Evolutionary conservation across 495 filamentous ascomycete species (phyloP).

Genomic region (Aspergillus olivimuriae): DNA sequence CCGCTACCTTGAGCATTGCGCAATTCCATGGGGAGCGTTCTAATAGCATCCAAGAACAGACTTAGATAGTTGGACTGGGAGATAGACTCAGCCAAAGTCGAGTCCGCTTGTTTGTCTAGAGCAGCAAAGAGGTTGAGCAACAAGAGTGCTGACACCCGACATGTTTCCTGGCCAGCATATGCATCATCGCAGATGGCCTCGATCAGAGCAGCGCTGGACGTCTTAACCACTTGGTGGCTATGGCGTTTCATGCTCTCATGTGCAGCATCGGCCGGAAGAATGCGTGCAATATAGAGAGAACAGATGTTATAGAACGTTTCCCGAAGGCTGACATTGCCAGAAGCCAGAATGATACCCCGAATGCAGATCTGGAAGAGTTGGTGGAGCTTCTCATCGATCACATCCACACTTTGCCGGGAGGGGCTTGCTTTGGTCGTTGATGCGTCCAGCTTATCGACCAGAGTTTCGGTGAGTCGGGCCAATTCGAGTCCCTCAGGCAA

Average conservation of each 20-base stretch:
- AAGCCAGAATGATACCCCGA: constrained; percentile 64
- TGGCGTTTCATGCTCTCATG: constrained; percentile 46
- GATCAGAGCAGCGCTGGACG: constrained; percentile 69
- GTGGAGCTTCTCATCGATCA: constrained; percentile 82
- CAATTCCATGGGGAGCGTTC: constrained; percentile 62
- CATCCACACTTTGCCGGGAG: constrained; percentile 53
- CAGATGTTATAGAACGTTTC: constrained; percentile 83
- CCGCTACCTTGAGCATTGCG: constrained; percentile 42
- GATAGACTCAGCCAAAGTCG: constrained; percentile 70
- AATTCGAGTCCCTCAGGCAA: constrained; percentile 63
- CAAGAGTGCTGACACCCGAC: constrained; percentile 76
- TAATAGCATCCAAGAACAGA: constrained; percentile 78
- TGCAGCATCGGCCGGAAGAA: constrained; percentile 44
- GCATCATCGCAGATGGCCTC: constrained; percentile 92
- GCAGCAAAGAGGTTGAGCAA: constrained; percentile 65
- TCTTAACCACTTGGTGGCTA: constrained; percentile 67
- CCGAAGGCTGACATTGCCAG: constrained; percentile 62
- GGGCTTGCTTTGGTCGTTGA: constrained; percentile 32
- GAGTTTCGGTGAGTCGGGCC: constrained; percentile 65
- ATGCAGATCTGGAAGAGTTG: constrained; percentile 84
- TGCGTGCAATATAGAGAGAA: constrained; percentile 72
- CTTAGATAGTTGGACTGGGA: constrained; percentile 83
- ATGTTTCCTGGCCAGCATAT: constrained; percentile 71
- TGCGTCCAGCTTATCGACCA: constrained; percentile 69
- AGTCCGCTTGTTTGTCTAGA: constrained; percentile 57